Evolutionary conservation across 805 yeast species (phyloP).

Genomic region (Nakazawaea molendinolei): DNA sequence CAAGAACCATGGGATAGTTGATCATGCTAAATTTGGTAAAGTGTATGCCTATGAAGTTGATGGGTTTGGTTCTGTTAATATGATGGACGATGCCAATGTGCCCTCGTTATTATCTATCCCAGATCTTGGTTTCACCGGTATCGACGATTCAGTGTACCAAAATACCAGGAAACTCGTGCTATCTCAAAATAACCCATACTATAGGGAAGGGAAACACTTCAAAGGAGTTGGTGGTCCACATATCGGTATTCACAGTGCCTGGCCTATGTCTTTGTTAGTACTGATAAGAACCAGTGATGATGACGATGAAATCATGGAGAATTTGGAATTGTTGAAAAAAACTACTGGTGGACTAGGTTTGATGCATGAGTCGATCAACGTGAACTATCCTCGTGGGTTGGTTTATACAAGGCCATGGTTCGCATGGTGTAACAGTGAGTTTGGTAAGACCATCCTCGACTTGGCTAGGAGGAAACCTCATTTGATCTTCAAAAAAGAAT

Average conservation of each 20-base stretch:
- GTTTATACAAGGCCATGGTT: conserved; percentile 84
- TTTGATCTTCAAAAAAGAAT: conserved; percentile 49
- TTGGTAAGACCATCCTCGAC: conserved; percentile 79
- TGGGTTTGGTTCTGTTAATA: conserved; percentile 66
- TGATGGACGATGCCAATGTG: conserved; percentile 89
- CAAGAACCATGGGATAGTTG: conserved; percentile 53
- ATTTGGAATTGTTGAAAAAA: conserved; percentile 43
- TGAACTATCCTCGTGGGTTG: conserved; percentile 38
- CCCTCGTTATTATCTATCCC: conserved; percentile 81
- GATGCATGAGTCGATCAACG: conserved; percentile 78
- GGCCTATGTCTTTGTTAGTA: conserved; percentile 86
- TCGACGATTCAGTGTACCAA: conserved; percentile 54
- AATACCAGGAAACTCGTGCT: conserved; percentile 76
- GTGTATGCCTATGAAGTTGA: conserved; percentile 89
- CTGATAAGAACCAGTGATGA: conserved; percentile 69
- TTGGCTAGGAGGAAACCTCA: conserved; percentile 70
- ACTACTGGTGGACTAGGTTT: conserved; percentile 73
- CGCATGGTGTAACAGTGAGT: conserved; percentile 91
- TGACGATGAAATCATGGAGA: conserved; percentile 56
- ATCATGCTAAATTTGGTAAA: conserved; percentile 63
- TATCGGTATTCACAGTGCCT: conserved; percentile 70
- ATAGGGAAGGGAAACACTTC: conserved; percentile 51
- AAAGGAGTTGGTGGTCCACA: conserved; percentile 91
- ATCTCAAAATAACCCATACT: conserved; percentile 67
- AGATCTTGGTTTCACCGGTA: conserved; percentile 57